phyloP scores from a whole-genome alignment of 1,284 basidiomycete species.

The Mycena citricolor region DNA sequence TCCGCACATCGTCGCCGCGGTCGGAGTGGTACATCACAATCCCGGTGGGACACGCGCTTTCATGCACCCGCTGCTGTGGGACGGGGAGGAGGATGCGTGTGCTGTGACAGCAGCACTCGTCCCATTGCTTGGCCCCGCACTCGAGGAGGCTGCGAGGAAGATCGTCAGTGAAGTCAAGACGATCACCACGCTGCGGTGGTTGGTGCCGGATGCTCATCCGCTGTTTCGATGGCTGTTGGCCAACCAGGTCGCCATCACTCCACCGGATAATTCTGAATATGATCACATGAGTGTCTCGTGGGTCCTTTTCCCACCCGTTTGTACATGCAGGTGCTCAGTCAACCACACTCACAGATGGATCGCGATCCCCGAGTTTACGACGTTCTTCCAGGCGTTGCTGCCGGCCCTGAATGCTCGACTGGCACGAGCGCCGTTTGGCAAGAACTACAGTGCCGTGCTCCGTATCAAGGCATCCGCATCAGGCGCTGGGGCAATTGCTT shows the following conservation, averaged over 20 bases:
- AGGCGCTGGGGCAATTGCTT: background rate
- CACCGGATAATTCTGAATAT: slow-evolving; percentile 2
- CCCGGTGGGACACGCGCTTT: background rate
- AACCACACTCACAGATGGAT: slow-evolving; percentile 3
- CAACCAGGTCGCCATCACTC: slow-evolving; percentile 4
- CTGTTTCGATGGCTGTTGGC: slow-evolving; percentile 9
- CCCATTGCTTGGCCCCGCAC: background rate
- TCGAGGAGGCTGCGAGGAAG: too few relatives aligned
- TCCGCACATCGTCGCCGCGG: slow-evolving; percentile 1
- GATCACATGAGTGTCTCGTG: background rate
- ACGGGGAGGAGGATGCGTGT: background rate
- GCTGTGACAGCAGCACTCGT: slow-evolving; percentile 2
- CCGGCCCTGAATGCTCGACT: slow-evolving; percentile 6
- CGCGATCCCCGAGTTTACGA: slow-evolving; percentile 1
- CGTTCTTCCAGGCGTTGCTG: background rate
- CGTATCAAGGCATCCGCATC: slow-evolving; percentile 2
- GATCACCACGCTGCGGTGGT: background rate
- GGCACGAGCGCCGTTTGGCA: background rate
- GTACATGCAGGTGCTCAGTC: background rate
- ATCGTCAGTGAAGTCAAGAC: too few relatives aligned
- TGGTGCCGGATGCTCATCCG: slow-evolving; percentile 6
- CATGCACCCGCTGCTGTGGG: background rate
- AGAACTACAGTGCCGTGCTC: slow-evolving; percentile 2
- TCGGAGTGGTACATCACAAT: background rate
- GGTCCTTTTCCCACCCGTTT: background rate